phyloP scores from a whole-genome alignment of 164 flowering plant genomes.

The Magnolia changhungtana region DNA sequence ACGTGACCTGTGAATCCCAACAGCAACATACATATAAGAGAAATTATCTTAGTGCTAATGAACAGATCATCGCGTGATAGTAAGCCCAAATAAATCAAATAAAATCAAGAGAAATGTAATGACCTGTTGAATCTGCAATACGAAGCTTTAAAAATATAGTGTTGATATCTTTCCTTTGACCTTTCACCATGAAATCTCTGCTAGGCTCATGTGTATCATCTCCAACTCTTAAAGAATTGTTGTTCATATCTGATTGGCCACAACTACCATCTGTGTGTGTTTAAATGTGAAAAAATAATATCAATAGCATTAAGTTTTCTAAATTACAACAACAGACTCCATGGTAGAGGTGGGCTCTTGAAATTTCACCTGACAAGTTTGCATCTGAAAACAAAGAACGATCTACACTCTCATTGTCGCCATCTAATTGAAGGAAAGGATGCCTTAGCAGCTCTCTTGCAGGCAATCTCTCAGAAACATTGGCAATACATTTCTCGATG shows the following conservation, averaged over 20 bases:
- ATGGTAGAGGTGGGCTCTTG: background rate
- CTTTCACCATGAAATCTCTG: conserved; percentile 62
- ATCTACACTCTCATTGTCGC: conserved; percentile 39
- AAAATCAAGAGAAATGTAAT: conserved; percentile 10
- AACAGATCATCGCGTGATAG: background rate
- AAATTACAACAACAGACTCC: background rate
- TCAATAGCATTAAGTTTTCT: background rate
- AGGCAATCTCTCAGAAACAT: conserved; percentile 64
- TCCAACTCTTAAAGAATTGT: conserved; percentile 3
- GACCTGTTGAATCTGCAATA: conserved; percentile 80
- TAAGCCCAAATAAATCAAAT: conserved; percentile 1
- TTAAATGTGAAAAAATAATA: background rate
- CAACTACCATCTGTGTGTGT: conserved; percentile 34
- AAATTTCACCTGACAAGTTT: conserved; percentile 36
- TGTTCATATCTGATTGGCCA: conserved; percentile 16
- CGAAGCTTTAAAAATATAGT: conserved; percentile 78
- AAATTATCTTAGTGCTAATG: background rate
- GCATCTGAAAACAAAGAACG: conserved; percentile 23
- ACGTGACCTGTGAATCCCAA: conserved; percentile 48
- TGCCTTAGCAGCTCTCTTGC: conserved; percentile 78
- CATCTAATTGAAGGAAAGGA: conserved; percentile 67
- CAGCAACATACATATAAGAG: background rate
- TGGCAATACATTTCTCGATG: conserved; percentile 87
- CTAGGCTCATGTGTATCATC: conserved; percentile 31
- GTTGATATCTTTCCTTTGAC: conserved; percentile 71